phyloP scores from a whole-genome alignment of 2,329 filamentous ascomycete species.

The Colletotrichum euphorbiae region DNA sequence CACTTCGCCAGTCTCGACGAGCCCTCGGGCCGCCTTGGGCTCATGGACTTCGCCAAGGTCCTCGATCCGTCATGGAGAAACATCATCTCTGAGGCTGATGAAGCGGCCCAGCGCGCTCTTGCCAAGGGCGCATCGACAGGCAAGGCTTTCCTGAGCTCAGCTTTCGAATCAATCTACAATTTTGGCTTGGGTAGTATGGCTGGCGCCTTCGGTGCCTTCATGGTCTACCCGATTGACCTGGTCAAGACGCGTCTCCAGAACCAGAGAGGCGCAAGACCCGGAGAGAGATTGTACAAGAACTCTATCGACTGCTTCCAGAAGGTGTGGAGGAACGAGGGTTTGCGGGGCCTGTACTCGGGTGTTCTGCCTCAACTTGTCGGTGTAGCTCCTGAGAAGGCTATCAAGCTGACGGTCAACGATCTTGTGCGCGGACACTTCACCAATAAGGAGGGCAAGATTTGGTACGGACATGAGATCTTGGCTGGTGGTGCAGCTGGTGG shows the following conservation, averaged over 20 bases:
- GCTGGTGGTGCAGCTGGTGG: slow-evolving; percentile 90
- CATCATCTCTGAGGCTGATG: slow-evolving; percentile 64
- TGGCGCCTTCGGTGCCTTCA: slow-evolving; percentile 97
- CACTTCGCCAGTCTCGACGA: slow-evolving; percentile 96
- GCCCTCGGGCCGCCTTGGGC: slow-evolving; percentile 83
- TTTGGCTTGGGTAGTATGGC: slow-evolving; percentile 90
- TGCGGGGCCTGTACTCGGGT: slow-evolving; percentile 91
- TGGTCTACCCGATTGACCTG: slow-evolving; percentile 98
- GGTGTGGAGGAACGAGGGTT: slow-evolving; percentile 91
- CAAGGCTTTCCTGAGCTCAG: slow-evolving; percentile 64
- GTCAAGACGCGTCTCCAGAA: slow-evolving; percentile 99
- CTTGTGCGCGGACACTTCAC: slow-evolving; percentile 82
- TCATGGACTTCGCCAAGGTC: slow-evolving; percentile 92
- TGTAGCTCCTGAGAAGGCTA: slow-evolving; percentile 99
- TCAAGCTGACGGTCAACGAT: slow-evolving; percentile 99
- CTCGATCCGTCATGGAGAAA: slow-evolving; percentile 92
- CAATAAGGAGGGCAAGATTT: slow-evolving; percentile 80
- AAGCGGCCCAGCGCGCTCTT: slow-evolving; percentile 50
- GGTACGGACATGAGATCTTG: slow-evolving; percentile 77
- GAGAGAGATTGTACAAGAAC: slow-evolving; percentile 94
- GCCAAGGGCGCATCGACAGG: slow-evolving; percentile 62
- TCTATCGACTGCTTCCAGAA: slow-evolving; percentile 95
- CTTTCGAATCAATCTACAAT: slow-evolving; percentile 86
- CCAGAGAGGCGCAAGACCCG: slow-evolving; percentile 84
- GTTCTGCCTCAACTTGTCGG: slow-evolving; percentile 95